Evolutionary conservation across 73 alveolate species (phyloP).

Genomic region (Paramecium primaurelia): DNA sequence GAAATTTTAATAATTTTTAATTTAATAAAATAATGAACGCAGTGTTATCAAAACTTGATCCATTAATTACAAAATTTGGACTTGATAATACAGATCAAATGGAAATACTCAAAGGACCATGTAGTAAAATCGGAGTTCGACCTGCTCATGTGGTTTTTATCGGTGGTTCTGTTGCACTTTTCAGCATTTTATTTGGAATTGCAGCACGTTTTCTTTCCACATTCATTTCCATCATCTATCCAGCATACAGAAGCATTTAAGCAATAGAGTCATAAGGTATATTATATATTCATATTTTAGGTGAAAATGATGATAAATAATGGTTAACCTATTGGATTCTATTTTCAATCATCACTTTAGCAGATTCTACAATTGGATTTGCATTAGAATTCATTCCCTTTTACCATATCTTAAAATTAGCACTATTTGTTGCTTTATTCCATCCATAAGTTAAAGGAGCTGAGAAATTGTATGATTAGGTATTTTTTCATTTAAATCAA

Average conservation of each 20-base stretch:
- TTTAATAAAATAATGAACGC: not conserved
- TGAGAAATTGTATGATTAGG: slow-evolving; percentile 65
- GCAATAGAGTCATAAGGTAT: slow-evolving; percentile 71
- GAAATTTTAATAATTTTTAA: not conserved
- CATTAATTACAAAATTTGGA: not conserved
- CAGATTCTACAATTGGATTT: slow-evolving; percentile 80
- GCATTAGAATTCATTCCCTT: slow-evolving; percentile 81
- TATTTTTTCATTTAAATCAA: slow-evolving; percentile 4
- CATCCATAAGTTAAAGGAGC: slow-evolving; percentile 91
- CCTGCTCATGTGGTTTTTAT: slow-evolving; percentile 44
- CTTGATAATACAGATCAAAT: not conserved
- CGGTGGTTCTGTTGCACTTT: not conserved
- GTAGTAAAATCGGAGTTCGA: slow-evolving; percentile 38
- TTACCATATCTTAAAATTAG: slow-evolving; percentile 83
- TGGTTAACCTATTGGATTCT: slow-evolving; percentile 96
- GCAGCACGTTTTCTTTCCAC: slow-evolving; percentile 63
- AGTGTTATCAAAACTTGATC: not conserved
- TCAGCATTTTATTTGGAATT: slow-evolving; percentile 46
- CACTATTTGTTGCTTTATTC: slow-evolving; percentile 86
- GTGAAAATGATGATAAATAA: slow-evolving; percentile 85
- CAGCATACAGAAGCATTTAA: slow-evolving; percentile 79
- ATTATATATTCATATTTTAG: not conserved
- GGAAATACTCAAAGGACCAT: slow-evolving; percentile 31
- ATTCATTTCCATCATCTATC: slow-evolving; percentile 83
- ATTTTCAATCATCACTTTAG: slow-evolving; percentile 73